Base-by-base conservation (phyloP, 768 basidiomycete species). In the Russula abietina region DNA sequence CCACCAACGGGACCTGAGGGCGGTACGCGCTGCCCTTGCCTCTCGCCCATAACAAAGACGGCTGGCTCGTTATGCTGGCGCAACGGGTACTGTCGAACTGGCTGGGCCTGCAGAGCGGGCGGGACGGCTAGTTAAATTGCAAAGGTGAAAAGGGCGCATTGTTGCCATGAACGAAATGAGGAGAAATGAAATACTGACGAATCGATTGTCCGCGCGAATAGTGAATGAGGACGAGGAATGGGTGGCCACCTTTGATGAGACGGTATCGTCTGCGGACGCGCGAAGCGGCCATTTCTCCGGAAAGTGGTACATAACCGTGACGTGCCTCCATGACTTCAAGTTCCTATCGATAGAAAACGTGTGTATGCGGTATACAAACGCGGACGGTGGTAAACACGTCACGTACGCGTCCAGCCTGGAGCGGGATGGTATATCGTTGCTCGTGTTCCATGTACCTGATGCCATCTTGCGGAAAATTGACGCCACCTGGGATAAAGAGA, bases 361-460 rank as follows among this genome's bases (percentile, higher is more conserved):
- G 58, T 60, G 43, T 11, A 28, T 43, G 50, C 30, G 45, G 33
- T n/a, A 49, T 24, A 19, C n/a, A 32, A 19, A 19, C 52, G 56
- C 50, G 53, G n/a, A 48, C 45, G 24, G 33, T 17, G 53, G 22
- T 11, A 46, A 46, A 55, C 33, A 17, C 12, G 28, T 57, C 14
- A 75, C 86, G 70, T 72, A 88, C 88, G 64, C 84, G 83, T 64
- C 75, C 76, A 55, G 64, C 68, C 11, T 78, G 81, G 53, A 76
- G 76, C 33, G 84, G 78, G 6, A 87, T 78, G 41, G 74, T 73
- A 69, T 78, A 84, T 67, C 83, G 82, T 48, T 80, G 80, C 70
- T 93, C 91, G 57, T 83, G 74, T 61, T 91, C 91, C 67, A 86
- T 83, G 71, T 81, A 93, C 46, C 88, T 83, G 60, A 93, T 78